These are phyloP conservation scores for Phytophthora aleatoria DNA, from an alignment of 352 stramenopile genomes.

Conservation along the genomic window DNA sequence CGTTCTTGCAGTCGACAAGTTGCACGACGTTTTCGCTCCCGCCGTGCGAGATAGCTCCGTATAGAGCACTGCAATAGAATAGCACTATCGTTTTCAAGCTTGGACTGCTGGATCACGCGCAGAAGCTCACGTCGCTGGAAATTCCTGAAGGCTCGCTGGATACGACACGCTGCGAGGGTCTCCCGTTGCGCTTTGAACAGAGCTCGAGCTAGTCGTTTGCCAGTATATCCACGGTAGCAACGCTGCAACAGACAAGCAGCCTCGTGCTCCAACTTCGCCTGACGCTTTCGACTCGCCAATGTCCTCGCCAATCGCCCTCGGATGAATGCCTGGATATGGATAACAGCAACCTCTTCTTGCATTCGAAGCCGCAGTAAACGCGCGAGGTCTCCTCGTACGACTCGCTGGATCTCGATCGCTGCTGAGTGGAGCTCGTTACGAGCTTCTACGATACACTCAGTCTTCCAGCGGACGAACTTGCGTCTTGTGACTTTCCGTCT, in stretches of 20 bases:
- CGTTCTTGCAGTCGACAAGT: constrained; percentile 13
- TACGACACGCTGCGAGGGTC: constrained; percentile 51
- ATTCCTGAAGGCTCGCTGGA: constrained; percentile 74
- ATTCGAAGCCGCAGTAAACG: constrained; percentile 30
- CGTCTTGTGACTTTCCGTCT: constrained; percentile 53
- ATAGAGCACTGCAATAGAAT: constrained; percentile 61
- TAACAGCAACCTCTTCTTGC: constrained; percentile 37
- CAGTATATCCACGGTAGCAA: constrained; percentile 79
- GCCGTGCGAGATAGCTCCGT: constrained; percentile 53
- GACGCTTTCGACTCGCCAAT: constrained; percentile 29
- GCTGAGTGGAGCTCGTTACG: constrained; percentile 65
- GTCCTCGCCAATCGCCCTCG: constrained; percentile 50
- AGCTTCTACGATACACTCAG: constrained; percentile 47
- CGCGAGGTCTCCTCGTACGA: constrained; percentile 55
- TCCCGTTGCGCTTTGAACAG: constrained; percentile 75
- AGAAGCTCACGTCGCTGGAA: constrained; percentile 65
- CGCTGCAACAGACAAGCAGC: constrained; percentile 63
- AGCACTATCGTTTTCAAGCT: constrained; percentile 60
- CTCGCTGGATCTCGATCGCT: constrained; percentile 75
- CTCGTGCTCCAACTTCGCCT: constrained; percentile 49
- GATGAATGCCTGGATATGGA: constrained; percentile 55
- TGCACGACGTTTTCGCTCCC: constrained; percentile 43
- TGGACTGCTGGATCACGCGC: constrained; percentile 65
- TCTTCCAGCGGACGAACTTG: constrained; percentile 59
- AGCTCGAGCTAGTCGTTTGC: constrained; percentile 62